Evolutionary conservation across 2,329 filamentous ascomycete species (phyloP).

Genomic region (Colletotrichum euphorbiae): DNA sequence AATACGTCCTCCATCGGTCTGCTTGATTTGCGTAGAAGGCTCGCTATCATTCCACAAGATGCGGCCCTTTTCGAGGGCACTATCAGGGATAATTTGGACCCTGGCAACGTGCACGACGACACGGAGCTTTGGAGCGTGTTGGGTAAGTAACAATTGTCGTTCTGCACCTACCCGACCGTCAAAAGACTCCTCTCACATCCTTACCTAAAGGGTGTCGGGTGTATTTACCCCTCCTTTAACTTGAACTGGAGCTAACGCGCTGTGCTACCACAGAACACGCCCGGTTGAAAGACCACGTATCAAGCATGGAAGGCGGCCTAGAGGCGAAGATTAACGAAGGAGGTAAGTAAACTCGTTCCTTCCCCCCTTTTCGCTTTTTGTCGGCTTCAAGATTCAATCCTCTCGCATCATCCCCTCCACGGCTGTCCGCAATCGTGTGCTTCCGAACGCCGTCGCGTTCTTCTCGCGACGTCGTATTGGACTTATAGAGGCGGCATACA

Average conservation of each 20-base stretch:
- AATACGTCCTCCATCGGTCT: slow-evolving; percentile 93
- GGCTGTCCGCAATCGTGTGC: slow-evolving; percentile 44
- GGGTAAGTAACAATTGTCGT: slow-evolving; percentile 69
- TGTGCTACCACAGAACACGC: slow-evolving; percentile 77
- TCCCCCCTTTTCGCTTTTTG: slow-evolving; percentile 43
- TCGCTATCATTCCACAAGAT: slow-evolving; percentile 98
- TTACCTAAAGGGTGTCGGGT: slow-evolving; percentile 5
- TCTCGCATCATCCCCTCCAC: slow-evolving; percentile 44
- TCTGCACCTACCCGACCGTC: slow-evolving; percentile 22
- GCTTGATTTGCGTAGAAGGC: slow-evolving; percentile 84
- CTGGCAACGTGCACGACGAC: slow-evolving; percentile 94
- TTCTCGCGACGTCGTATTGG: slow-evolving; percentile 2
- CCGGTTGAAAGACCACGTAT: slow-evolving; percentile 89
- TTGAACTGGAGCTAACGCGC: slow-evolving; percentile 52
- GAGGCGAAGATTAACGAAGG: slow-evolving; percentile 94
- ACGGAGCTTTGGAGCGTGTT: slow-evolving; percentile 97
- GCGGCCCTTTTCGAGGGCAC: slow-evolving; percentile 95
- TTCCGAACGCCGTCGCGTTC: slow-evolving; percentile 38
- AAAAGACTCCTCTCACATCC: slow-evolving; percentile 34
- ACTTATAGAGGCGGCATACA: neutral
- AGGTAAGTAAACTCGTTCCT: slow-evolving; percentile 68
- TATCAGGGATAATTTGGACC: slow-evolving; percentile 94
- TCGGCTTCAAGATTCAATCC: slow-evolving; percentile 40
- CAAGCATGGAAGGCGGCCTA: slow-evolving; percentile 86
- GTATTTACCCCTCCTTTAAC: slow-evolving; percentile 20